These are phyloP conservation scores for Leptographium procerum DNA, from an alignment of 2,329 filamentous ascomycete species.

Conservation along the genomic window DNA sequence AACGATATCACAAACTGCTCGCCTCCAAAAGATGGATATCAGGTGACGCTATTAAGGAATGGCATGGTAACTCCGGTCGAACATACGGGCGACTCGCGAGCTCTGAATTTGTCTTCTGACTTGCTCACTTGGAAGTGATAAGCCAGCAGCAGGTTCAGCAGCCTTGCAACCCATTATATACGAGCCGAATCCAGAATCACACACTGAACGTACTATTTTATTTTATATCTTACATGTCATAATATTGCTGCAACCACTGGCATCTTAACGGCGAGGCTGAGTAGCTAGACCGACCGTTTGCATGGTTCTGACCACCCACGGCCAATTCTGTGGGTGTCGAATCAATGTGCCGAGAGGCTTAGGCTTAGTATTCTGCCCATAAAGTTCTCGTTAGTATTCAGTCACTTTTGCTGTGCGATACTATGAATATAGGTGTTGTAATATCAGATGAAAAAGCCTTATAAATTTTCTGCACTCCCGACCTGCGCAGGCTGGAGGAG, in stretches of 20 bases:
- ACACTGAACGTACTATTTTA: too few species aligned
- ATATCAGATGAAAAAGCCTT: constrained; percentile 9
- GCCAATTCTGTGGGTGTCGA: too few species aligned
- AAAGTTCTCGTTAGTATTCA: neutral
- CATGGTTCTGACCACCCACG: neutral
- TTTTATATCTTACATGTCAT: too few species aligned
- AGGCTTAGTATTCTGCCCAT: too few species aligned
- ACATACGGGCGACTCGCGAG: neutral
- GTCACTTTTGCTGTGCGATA: neutral
- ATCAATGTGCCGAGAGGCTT: too few species aligned
- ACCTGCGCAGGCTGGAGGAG: constrained; percentile 8
- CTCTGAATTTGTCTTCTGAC: too few species aligned
- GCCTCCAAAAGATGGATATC: too few species aligned
- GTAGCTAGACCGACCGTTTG: neutral
- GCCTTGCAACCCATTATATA: too few species aligned
- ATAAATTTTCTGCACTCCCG: constrained; percentile 10
- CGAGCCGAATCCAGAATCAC: too few species aligned
- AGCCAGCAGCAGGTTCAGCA: too few species aligned
- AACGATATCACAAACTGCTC: too few species aligned
- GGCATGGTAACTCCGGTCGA: neutral
- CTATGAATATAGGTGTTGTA: neutral
- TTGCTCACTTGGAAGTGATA: too few species aligned
- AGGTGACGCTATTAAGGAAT: neutral
- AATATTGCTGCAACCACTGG: neutral
- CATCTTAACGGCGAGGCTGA: neutral